Evolutionary conservation across 2,329 filamentous ascomycete species (phyloP).

Genomic region (Rosellinia necatrix): DNA sequence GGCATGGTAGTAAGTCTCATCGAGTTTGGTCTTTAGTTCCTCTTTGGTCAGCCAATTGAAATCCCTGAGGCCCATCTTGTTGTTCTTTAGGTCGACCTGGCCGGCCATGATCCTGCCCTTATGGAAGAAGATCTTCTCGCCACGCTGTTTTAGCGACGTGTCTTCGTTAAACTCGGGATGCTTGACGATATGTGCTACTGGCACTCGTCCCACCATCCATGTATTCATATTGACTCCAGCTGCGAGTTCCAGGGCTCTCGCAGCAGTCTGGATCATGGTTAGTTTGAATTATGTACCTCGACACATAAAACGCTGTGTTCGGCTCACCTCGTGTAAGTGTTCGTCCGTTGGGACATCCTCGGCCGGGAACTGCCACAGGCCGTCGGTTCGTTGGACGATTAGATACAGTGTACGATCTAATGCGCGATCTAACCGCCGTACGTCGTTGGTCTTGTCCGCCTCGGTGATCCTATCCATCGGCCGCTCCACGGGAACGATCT

Average conservation of each 20-base stretch:
- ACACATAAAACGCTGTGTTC: not conserved
- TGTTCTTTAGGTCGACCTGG: constrained; percentile 79
- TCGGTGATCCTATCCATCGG: constrained; percentile 74
- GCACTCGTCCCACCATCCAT: constrained; percentile 91
- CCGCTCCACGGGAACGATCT: constrained; percentile 70
- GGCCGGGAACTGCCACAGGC: constrained; percentile 81
- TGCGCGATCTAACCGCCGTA: constrained; percentile 76
- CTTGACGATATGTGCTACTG: constrained; percentile 77
- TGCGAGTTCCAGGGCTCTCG: constrained; percentile 74
- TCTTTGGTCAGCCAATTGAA: constrained; percentile 94
- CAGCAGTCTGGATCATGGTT: constrained; percentile 67
- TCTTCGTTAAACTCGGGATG: constrained; percentile 54
- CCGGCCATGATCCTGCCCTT: constrained; percentile 96
- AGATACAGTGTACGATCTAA: constrained; percentile 86
- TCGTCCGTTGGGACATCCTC: constrained; percentile 72
- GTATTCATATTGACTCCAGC: constrained; percentile 98
- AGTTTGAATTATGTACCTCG: constrained; percentile 8
- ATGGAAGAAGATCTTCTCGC: constrained; percentile 91
- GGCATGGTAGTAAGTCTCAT: constrained; percentile 70
- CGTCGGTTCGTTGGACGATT: constrained; percentile 74
- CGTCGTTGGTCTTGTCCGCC: constrained; percentile 77
- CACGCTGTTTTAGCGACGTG: constrained; percentile 52
- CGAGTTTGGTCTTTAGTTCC: constrained; percentile 74
- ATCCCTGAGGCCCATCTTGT: constrained; percentile 74
- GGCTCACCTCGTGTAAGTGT: constrained; percentile 79